A percentile compares a stretch with the other conserved stretches of the same genome.
phyloP scores from a whole-genome alignment of 1,139 yeast genomes.

The Taphrina pruni region DNA sequence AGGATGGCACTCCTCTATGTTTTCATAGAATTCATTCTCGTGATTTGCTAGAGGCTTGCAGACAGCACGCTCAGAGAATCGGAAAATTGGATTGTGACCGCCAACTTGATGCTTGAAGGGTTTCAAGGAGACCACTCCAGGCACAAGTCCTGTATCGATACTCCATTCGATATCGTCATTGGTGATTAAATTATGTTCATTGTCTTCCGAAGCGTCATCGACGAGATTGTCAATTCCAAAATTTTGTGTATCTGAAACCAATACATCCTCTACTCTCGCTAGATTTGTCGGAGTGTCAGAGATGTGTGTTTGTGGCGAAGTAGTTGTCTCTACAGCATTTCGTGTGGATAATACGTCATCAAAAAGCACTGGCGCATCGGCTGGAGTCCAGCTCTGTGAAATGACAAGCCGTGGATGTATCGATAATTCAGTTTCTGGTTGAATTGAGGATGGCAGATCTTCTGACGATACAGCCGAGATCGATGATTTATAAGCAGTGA shows the following conservation, averaged over 20 bases:
- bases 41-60: constrained; percentile 90
- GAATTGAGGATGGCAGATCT: not conserved
- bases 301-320: not conserved
- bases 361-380: not conserved
- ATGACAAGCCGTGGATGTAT: not conserved
- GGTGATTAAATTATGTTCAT: not conserved
- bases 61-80: constrained; percentile 90
- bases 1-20: constrained; percentile 76
- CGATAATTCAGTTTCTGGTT: not conserved
- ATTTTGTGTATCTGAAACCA: not conserved
- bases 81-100: constrained; percentile 95
- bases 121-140: constrained; percentile 55
- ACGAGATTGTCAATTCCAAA: not conserved
- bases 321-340: not conserved
- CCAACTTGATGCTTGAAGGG: constrained; percentile 92
- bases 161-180: constrained; percentile 41
- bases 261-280: not conserved
- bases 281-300: not conserved
- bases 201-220: constrained; percentile 1
- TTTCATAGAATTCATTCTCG: constrained; percentile 90
- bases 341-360: not conserved
- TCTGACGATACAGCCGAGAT: not conserved
- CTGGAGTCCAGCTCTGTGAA: not conserved
- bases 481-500: constrained; percentile 23
- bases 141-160: constrained; percentile 31